phyloP scores from a whole-genome alignment of 495 filamentous ascomycete genomes.

The Cercophora samala region DNA sequence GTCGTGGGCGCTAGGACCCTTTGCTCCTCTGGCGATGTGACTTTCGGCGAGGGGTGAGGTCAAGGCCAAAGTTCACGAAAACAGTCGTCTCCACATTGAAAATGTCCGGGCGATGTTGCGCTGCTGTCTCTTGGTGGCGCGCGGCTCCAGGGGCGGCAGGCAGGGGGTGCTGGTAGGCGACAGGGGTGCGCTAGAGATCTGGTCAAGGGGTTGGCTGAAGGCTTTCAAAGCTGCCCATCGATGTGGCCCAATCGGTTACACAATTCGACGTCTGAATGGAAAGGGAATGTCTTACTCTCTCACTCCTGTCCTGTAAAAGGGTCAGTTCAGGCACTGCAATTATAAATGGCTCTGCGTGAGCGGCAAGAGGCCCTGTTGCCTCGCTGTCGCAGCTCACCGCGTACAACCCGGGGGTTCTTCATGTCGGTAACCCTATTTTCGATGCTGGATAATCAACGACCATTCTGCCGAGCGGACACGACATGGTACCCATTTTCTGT shows the following conservation, averaged over 20 bases:
- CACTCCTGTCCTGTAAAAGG: neutral
- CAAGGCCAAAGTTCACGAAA: neutral
- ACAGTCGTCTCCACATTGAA: neutral
- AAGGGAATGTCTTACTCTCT: conserved; percentile 4
- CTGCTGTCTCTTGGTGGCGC: conserved; percentile 14
- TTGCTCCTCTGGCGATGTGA: neutral
- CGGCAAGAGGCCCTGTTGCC: neutral
- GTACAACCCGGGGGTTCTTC: neutral
- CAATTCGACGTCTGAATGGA: conserved; percentile 12
- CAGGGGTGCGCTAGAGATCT: conserved; percentile 23
- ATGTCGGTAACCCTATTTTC: conserved; percentile 4
- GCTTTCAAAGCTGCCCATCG: neutral
- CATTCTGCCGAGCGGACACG: neutral
- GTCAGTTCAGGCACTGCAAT: neutral
- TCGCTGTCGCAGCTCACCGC: neutral
- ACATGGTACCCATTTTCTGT: neutral
- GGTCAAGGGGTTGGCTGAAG: conserved; percentile 18
- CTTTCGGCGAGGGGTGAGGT: neutral
- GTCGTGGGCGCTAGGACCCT: neutral
- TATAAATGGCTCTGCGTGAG: conserved; percentile 5
- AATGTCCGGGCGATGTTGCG: neutral
- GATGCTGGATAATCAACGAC: neutral
- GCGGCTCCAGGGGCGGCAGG: conserved; percentile 19
- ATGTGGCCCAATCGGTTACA: conserved; percentile 29
- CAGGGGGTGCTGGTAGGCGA: neutral